Evolutionary conservation across 495 filamentous ascomycete genomes (phyloP).

Genomic region (Pyrenula aspistea): DNA sequence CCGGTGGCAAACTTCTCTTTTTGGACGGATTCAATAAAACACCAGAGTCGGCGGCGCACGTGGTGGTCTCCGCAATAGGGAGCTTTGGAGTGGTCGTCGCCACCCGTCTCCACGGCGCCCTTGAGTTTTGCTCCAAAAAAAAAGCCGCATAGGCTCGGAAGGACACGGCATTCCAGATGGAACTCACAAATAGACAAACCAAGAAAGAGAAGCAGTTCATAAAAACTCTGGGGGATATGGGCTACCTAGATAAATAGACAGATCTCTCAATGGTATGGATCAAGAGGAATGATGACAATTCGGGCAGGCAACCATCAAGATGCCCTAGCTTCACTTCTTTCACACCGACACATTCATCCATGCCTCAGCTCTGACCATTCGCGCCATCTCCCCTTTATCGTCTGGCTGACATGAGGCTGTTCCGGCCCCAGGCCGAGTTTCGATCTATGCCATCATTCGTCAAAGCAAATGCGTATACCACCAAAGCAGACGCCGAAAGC

Average conservation of each 20-base stretch:
- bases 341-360: neutral
- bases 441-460: neutral
- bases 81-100: too few relatives aligned
- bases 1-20: neutral
- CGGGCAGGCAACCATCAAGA: neutral
- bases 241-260: neutral
- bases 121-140: too few relatives aligned
- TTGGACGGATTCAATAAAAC: neutral
- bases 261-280: neutral
- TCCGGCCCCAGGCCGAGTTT: neutral
- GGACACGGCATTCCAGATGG: too few relatives aligned
- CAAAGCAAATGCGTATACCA: constrained; percentile 2
- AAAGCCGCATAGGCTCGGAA: too few relatives aligned
- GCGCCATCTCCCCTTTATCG: neutral
- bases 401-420: neutral
- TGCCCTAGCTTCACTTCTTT: neutral
- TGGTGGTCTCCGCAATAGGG: too few relatives aligned
- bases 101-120: too few relatives aligned
- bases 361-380: neutral
- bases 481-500: neutral
- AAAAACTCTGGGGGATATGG: too few relatives aligned
- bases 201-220: too few relatives aligned
- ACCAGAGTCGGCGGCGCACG: too few relatives aligned
- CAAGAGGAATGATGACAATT: neutral
- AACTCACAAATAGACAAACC: too few relatives aligned